Percentiles rank a stretch among this genome's conserved stretches.
These are phyloP conservation scores for Cryptosporidium felis DNA, from an alignment of 169 alveolate genomes.

Conservation along the genomic window DNA sequence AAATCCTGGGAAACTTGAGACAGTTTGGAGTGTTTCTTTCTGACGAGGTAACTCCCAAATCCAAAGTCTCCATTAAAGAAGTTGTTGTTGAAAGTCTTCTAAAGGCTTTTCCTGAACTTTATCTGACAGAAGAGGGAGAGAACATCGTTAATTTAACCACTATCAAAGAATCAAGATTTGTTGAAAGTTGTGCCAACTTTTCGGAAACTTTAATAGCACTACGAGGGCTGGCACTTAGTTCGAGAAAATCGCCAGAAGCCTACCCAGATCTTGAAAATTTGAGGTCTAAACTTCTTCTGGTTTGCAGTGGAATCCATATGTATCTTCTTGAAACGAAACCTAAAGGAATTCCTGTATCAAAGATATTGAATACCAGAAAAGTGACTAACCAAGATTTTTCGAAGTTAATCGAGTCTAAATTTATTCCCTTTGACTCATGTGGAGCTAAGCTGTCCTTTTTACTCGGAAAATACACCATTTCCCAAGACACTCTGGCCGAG, in stretches of 20 bases:
- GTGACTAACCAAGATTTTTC: not conserved
- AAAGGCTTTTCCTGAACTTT: not conserved
- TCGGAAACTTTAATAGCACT: constrained; percentile 11
- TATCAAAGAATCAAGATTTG: not conserved
- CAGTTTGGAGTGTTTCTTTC: not conserved
- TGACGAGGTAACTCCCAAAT: not conserved
- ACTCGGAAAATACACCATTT: not conserved
- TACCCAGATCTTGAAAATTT: not conserved
- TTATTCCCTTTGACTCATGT: not conserved
- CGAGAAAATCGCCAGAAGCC: too few species aligned
- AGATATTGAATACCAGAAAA: not conserved
- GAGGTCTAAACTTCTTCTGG: constrained; percentile 1
- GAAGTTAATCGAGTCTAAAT: not conserved
- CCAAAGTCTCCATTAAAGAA: not conserved
- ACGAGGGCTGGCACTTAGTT: not conserved
- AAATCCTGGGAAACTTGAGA: not conserved
- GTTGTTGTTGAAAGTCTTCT: not conserved
- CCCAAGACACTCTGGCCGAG: constrained; percentile 57
- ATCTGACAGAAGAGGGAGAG: not conserved
- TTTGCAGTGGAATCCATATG: constrained; percentile 26
- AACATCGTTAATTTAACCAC: not conserved
- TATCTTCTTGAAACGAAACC: constrained; percentile 1
- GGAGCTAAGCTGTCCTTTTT: not conserved
- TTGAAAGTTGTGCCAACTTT: constrained; percentile 46
- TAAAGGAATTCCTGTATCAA: not conserved